Evolutionary conservation across 2,329 filamentous ascomycete species (phyloP), one percentile per base, ranked within the genome.

Genomic region (Metarhizium rileyi): DNA sequence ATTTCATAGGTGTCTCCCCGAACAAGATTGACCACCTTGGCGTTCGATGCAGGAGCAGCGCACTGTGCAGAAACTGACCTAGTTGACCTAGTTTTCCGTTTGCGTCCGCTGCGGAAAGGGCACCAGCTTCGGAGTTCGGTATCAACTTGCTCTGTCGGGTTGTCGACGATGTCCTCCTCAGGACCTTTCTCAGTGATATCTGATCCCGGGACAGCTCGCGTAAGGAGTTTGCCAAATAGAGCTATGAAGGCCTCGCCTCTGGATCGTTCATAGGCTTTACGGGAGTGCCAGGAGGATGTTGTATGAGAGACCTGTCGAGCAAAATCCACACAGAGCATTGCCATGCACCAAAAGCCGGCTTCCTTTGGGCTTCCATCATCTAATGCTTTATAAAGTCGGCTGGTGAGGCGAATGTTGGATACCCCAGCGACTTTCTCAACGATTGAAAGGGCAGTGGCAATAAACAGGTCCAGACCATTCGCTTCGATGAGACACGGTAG

Each of bases 21-120:
- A 73, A 95, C 86, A 2, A 95, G 68, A 58, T 95, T 95, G 53
- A 95, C 77, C 47, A 95, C 93, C 61, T 95, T 95, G 7, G 90
- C 90, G 67, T 90, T 91, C 0, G 87, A 89, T 0, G 90, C 88
- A 2, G 85, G 78, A 49, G 60, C 61, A 38, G 63, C 66, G n/a
- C n/a, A n/a, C 3, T 80, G 49, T 0, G 38, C 14, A 3, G 46
- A 25, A 3, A 36, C 42, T 1, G 50, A 3, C 1, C 26, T 22
- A 5, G 40, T 41, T 1, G 50, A 3, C 1, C 26, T 22, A 5
- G n/a, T 8, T 1, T 48, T 59, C 9, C 50, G 46, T 38, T 58
- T 60, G 4, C 54, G 56, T 14, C 58, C 51, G 2, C 59, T 53
- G 6, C 55, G 62, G 14, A 55, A 53, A 16, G 41, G 47, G 9